phyloP scores from a whole-genome alignment of 108 stramenopile species.

The Cyclotella kingstonii region DNA sequence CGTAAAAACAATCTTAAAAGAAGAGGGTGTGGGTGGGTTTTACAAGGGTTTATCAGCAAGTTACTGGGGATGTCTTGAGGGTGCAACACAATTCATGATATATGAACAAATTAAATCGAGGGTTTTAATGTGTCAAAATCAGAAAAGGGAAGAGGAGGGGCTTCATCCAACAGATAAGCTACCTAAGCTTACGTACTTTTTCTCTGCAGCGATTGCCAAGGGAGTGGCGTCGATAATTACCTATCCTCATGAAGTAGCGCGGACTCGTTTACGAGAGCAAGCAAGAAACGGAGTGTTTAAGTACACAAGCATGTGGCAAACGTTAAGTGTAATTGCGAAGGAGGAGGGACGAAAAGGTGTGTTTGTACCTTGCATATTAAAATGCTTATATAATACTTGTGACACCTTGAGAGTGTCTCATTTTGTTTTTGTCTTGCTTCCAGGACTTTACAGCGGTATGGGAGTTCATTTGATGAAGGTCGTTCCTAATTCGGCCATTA shows the following conservation, averaged over 20 bases:
- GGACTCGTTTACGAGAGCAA: constrained; percentile 91
- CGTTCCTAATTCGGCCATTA: constrained; percentile 93
- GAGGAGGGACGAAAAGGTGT: constrained; percentile 80
- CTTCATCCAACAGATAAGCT: constrained; percentile 64
- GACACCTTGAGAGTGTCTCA: neutral
- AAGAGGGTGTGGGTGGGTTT: constrained; percentile 84
- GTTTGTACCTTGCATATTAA: too few species aligned
- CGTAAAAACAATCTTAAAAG: constrained; percentile 65
- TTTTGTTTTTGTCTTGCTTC: neutral
- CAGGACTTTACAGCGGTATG: constrained; percentile 87
- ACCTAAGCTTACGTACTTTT: constrained; percentile 66
- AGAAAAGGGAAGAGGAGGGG: constrained; percentile 45
- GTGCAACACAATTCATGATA: constrained; percentile 84
- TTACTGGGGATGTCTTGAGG: constrained; percentile 94
- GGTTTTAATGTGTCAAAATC: constrained; percentile 57
- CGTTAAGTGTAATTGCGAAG: constrained; percentile 74
- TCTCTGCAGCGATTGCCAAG: constrained; percentile 83
- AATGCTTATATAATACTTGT: too few species aligned
- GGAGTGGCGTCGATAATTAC: constrained; percentile 73
- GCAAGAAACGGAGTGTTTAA: constrained; percentile 85
- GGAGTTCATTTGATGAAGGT: constrained; percentile 89
- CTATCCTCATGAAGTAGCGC: constrained; percentile 95
- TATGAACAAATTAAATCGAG: constrained; percentile 89
- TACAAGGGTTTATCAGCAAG: constrained; percentile 90
- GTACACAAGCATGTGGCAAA: constrained; percentile 94